These are phyloP conservation scores for Malassezia equina DNA, from an alignment of 1,284 basidiomycete species.

Conservation along the genomic window DNA sequence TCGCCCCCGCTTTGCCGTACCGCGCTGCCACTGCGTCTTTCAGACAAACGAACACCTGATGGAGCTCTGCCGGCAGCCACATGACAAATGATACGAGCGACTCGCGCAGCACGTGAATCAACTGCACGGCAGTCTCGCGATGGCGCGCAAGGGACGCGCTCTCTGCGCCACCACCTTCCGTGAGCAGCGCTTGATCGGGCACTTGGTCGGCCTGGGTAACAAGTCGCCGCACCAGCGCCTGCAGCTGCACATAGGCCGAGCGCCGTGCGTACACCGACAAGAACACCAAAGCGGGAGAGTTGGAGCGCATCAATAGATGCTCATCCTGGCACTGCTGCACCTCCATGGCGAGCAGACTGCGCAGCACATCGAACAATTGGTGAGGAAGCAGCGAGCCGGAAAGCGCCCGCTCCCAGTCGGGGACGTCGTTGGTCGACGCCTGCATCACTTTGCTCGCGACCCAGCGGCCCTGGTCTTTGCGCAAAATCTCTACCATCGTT, in stretches of 20 bases:
- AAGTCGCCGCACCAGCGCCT: neutral
- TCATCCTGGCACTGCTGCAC: neutral
- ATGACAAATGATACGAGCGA: neutral
- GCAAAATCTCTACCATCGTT: neutral
- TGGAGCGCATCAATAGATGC: constrained; percentile 4
- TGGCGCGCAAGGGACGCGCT: neutral
- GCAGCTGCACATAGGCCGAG: neutral
- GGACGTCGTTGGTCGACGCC: neutral
- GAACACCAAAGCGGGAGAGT: neutral
- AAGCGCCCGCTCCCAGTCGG: constrained; percentile 1
- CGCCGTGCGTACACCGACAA: constrained; percentile 2
- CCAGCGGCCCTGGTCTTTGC: neutral
- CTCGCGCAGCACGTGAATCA: neutral
- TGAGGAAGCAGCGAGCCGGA: neutral
- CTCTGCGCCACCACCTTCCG: neutral
- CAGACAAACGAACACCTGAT: neutral
- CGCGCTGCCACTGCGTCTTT: neutral
- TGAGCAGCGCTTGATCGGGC: neutral
- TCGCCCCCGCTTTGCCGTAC: neutral
- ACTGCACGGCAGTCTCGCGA: neutral
- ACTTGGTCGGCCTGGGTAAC: neutral
- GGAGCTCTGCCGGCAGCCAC: neutral
- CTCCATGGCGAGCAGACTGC: neutral
- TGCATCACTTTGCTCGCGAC: neutral
- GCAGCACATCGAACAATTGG: neutral